Conservation (phyloP, 1,284 basidiomycete species). For the Salmacisia buchloeana region DNA sequence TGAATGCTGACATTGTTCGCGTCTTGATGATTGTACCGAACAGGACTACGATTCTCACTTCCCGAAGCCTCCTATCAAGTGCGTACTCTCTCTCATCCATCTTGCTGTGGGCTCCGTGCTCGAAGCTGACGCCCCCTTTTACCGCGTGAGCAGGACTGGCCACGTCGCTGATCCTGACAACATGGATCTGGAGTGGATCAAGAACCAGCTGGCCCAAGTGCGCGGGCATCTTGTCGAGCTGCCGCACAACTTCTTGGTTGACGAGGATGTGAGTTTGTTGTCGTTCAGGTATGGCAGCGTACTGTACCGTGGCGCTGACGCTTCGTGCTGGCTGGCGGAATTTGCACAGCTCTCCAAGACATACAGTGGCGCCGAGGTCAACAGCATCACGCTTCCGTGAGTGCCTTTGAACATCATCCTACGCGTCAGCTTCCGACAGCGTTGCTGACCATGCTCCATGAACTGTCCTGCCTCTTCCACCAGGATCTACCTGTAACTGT, state of each 20-base stretch:
- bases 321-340: too few species aligned
- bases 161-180: slow-evolving; percentile 65
- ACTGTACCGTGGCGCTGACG: not conserved
- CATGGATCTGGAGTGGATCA: slow-evolving; percentile 63
- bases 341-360: slow-evolving; percentile 8
- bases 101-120: not conserved
- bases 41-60: slow-evolving; percentile 55
- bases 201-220: slow-evolving; percentile 67
- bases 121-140: not conserved
- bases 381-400: slow-evolving; percentile 13
- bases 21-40: not conserved
- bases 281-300: not conserved
- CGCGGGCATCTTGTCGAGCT: slow-evolving; percentile 55
- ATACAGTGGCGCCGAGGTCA: slow-evolving; percentile 14
- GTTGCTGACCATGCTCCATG: not conserved
- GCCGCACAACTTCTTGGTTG: slow-evolving; percentile 73
- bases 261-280: slow-evolving; percentile 56
- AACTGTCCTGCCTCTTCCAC: not conserved
- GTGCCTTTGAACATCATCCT: not conserved
- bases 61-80: slow-evolving; percentile 60
- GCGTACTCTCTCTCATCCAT: too few species aligned
- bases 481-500: slow-evolving; percentile 1
- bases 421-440: not conserved
- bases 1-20: not conserved
- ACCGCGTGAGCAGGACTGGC: slow-evolving; percentile 59